Base-by-base conservation (phyloP, 345 rosid species). In the Dipteronia sinensis region DNA sequence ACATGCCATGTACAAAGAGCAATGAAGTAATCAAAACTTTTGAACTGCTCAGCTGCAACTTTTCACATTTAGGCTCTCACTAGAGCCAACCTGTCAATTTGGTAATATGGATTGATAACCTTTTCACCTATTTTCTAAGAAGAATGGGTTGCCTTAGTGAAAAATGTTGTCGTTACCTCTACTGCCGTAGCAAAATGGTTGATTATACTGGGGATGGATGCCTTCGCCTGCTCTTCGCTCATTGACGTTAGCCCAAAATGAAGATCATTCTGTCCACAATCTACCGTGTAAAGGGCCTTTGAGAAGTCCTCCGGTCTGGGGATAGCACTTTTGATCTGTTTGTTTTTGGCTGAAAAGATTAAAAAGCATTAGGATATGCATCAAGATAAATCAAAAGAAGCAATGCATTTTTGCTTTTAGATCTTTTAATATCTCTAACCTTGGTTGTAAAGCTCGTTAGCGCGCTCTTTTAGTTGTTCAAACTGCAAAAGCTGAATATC, bases 201-300 rank as follows among this genome's bases (percentile, higher is more conserved):
- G 40, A 75, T 73, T 49, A 82, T 56, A 31, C 6, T 6, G 12
- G 76, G 81, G 55, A 82, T 77, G 20, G 78, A 77, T 31, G 75
- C 81, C 69, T 58, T 27, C 3, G 78, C 34, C 71, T 76, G 71
- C 27, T 65, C 67, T 58, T 71, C 64, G 0, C 71, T 25, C 70
- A 58, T 40, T 17, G 78, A 59, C 62, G 15, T n/a, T 11, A 82
- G 63, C 59, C 56, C 71, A 46, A 46, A 63, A 13, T 73, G 67
- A 74, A 85, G 72, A 73, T 85, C 85, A 79, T 83, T 83, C 49
- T 83, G 81, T 47, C 85, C 85, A 34, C 62, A 63, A 38, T 79
- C 81, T 22, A 82, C 66, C 16, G 77, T 82, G 76, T 79, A 82
- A 44, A 85, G 65, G 44, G 83, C 78, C 58, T 72, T 71, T 5